phyloP scores from a whole-genome alignment of 2,329 filamentous ascomycete genomes.

The Pyricularia pennisetigena region DNA sequence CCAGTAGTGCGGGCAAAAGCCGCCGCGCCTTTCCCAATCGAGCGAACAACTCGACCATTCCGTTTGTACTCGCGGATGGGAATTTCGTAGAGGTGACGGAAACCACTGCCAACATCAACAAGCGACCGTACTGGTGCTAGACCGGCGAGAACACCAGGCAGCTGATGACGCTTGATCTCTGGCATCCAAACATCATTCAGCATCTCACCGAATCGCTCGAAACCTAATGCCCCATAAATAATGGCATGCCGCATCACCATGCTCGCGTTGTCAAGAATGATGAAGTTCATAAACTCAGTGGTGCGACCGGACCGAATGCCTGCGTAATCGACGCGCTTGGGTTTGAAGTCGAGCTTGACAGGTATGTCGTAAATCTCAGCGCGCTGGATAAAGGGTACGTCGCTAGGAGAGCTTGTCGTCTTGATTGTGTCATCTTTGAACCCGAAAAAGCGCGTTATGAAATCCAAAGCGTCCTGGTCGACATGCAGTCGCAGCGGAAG shows the following conservation, averaged over 20 bases:
- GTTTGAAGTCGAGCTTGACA: slow-evolving; percentile 88
- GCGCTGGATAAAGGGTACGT: slow-evolving; percentile 79
- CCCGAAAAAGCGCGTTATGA: slow-evolving; percentile 94
- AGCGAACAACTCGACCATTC: slow-evolving; percentile 84
- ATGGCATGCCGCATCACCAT: slow-evolving; percentile 84
- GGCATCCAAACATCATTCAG: slow-evolving; percentile 96
- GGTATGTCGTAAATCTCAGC: slow-evolving; percentile 78
- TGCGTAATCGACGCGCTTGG: slow-evolving; percentile 93
- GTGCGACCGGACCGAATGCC: slow-evolving; percentile 88
- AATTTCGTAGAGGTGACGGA: slow-evolving; percentile 78
- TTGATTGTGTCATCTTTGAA: slow-evolving; percentile 73
- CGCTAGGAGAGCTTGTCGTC: slow-evolving; percentile 49
- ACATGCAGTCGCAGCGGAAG: slow-evolving; percentile 86
- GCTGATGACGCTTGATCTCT: slow-evolving; percentile 80
- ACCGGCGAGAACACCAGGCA: slow-evolving; percentile 80
- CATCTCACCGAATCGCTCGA: slow-evolving; percentile 79
- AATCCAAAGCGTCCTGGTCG: slow-evolving; percentile 94
- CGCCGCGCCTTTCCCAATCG: slow-evolving; percentile 80
- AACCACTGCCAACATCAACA: slow-evolving; percentile 81
- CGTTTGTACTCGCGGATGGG: slow-evolving; percentile 90
- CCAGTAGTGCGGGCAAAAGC: slow-evolving; percentile 91
- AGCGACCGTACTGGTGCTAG: slow-evolving; percentile 83
- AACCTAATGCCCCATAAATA: slow-evolving; percentile 83
- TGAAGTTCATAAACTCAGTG: slow-evolving; percentile 98
- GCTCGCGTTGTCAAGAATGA: slow-evolving; percentile 80